Evolutionary conservation across 2,329 filamentous ascomycete species (phyloP).

Genomic region (Paecilomyces sp.): DNA sequence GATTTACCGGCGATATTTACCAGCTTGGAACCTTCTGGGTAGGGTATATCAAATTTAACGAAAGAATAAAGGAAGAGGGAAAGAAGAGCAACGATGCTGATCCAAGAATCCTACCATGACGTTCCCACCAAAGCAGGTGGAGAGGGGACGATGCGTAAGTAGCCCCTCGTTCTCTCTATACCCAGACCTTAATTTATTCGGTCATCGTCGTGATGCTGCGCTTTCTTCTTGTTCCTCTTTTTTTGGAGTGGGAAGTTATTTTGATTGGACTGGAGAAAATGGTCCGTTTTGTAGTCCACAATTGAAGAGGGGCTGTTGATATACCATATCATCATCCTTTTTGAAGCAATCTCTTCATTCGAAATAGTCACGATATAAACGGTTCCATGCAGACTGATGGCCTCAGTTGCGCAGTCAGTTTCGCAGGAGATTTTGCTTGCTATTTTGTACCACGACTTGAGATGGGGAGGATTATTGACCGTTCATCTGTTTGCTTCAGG

Average conservation of each 20-base stretch:
- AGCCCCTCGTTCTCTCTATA: constrained; percentile 1
- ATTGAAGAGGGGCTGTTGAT: background rate
- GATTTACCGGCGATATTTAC: background rate
- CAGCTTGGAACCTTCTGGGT: too few species aligned
- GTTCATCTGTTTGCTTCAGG: constrained; percentile 43
- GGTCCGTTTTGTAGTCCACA: background rate
- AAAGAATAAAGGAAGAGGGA: background rate
- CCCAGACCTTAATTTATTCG: background rate
- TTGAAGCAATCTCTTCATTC: background rate
- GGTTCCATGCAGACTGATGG: background rate
- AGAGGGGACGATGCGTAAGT: constrained; percentile 49
- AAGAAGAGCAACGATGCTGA: constrained; percentile 42
- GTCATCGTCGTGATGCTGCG: constrained; percentile 2
- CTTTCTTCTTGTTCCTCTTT: background rate
- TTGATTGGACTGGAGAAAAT: background rate
- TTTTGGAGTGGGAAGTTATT: background rate
- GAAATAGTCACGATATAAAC: background rate
- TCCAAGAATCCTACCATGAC: constrained; percentile 53
- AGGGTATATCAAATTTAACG: background rate
- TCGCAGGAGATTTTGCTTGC: background rate
- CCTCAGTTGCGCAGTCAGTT: background rate
- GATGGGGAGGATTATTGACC: background rate
- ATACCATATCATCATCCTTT: background rate
- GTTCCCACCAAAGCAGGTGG: constrained; percentile 53
- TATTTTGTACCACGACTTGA: background rate